Percentiles rank a stretch among this genome's conserved stretches.
phyloP scores from a whole-genome alignment of 768 basidiomycete species.

The Pleurotus tuber-regium region DNA sequence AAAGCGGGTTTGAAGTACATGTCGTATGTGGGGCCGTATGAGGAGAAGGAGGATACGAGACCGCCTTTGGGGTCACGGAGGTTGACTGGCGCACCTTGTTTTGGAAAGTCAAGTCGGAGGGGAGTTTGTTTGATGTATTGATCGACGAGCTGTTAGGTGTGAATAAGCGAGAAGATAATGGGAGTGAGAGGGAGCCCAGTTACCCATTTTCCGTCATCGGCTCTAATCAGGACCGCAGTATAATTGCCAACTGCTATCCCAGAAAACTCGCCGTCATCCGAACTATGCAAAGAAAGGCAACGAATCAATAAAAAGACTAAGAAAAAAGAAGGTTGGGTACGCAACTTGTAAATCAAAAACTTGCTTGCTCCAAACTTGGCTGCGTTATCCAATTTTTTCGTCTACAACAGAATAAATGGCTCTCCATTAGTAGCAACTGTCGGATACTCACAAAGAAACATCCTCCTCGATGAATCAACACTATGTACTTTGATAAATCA shows the following conservation, averaged over 20 bases:
- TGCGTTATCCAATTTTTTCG: slow-evolving; percentile 50
- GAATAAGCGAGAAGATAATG: neutral
- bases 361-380: slow-evolving; percentile 50
- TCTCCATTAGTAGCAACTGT: slow-evolving; percentile 6
- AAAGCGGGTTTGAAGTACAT: slow-evolving; percentile 40
- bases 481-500: slow-evolving; percentile 50
- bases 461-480: slow-evolving; percentile 56
- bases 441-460: slow-evolving; percentile 46
- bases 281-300: slow-evolving; percentile 26
- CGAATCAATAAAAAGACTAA: neutral
- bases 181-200: slow-evolving; percentile 17
- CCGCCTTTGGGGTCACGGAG: slow-evolving; percentile 51
- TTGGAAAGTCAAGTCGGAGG: slow-evolving; percentile 32
- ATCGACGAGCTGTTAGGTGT: slow-evolving; percentile 30
- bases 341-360: slow-evolving; percentile 55
- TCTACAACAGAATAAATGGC: slow-evolving; percentile 23
- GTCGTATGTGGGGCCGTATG: slow-evolving; percentile 43
- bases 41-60: slow-evolving; percentile 46
- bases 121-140: slow-evolving; percentile 25
- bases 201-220: slow-evolving; percentile 54
- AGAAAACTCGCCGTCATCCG: slow-evolving; percentile 42
- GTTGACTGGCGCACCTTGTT: slow-evolving; percentile 23
- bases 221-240: slow-evolving; percentile 46
- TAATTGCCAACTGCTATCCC: slow-evolving; percentile 44
- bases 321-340: slow-evolving; percentile 14